Evolutionary conservation across 129 eudicot species (phyloP), one percentile per base, ranked within the genome.

Genomic region (Artemisia annua): DNA sequence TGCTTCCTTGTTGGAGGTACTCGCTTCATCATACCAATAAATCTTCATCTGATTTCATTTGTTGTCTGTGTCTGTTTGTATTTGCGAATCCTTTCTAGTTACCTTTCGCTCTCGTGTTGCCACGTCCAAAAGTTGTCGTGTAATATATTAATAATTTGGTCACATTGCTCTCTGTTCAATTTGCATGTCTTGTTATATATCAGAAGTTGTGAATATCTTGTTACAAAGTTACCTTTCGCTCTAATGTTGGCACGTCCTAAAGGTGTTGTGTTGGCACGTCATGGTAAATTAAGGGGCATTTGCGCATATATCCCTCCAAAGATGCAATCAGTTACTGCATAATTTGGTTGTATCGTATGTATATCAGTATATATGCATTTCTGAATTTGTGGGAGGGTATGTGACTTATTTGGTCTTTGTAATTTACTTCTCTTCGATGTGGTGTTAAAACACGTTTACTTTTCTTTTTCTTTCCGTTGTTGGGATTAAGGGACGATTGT

Each of bases 1-100:
- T 48, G 91, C 97, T 66, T 83, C 99, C 30, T 86, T 95, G 80
- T 74, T 95, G 96, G 99, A 95, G 84, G 86, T 88, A 60, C 99
- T 95, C 66, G 97, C 91, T 67, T 79, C 97, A 54, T 44, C 85
- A 74, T 72, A 73, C 51, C 86, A 87, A 79, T 39, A 49, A 30
- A 32, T 39, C 14, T 32, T 52, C 17, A 35, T 24, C n/a, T n/a
- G n/a, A n/a, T n/a, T n/a, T n/a, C n/a, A n/a, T n/a, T 17, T 48
- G 22, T 8, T 20, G 22, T 20, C 22, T 48, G 15, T 61, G n/a
- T n/a, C n/a, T n/a, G n/a, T n/a, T 4, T 62, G 60, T 51, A 53
- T 64, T 12, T 20, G 32, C 8, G 18, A 48, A 60, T 73, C 77
- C 7, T 61, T 48, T 22, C 17, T 43, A 69, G 12, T 68, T 58